Base-by-base conservation (phyloP, 2,329 filamentous ascomycete genomes). In the Daldinia sp. region DNA sequence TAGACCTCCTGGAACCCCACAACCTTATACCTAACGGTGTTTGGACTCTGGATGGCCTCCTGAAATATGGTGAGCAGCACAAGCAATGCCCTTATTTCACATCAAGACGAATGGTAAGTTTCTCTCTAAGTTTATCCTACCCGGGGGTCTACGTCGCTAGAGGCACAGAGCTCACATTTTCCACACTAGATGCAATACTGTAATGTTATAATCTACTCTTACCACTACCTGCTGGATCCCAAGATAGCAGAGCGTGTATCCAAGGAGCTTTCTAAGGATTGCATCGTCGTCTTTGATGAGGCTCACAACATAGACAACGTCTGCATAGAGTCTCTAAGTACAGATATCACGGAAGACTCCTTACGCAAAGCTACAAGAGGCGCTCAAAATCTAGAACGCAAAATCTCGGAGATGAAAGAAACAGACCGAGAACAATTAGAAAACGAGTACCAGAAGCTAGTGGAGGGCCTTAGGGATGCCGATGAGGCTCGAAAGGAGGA, bases 281-380 rank as follows among this genome's bases (percentile, higher is more conserved):
- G 94, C 79, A 99, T 99, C 59, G 93, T 99, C 20, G 96, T 99
- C 2, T 99, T 99, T 72, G 96, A 99, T 77, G 96, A 99, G 80
- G 96, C 96, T 13, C 96, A 99, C 83, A 99, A 99, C 77, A 99
- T 99, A 74, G 96, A 99, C 85, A 99, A 99, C 78, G 96, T 99
- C 66, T 99, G 97, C 79, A 99, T 99, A 73, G 96, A 99, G 78
- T 95, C 96, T 1, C 83, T 98, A 12, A 99, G 96, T 77, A 98
- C 97, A 46, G 96, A 99, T 76, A 88, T 99, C 64, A 98, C 95
- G 0, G 94, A 99, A 78, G 96, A 98, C 74, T 98, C 95, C 0
- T 80, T 99, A 60, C 89, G 94, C 23, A 97, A 93, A 81, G 96
- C 96, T 20, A 94, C 94, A 1, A 88, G 94, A 72, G 96, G 96